Percentiles rank a stretch among this genome's conserved stretches.
Evolutionary conservation across 2,329 filamentous ascomycete genomes (phyloP).

Genomic region (Cephalotrichum gorgonifer): DNA sequence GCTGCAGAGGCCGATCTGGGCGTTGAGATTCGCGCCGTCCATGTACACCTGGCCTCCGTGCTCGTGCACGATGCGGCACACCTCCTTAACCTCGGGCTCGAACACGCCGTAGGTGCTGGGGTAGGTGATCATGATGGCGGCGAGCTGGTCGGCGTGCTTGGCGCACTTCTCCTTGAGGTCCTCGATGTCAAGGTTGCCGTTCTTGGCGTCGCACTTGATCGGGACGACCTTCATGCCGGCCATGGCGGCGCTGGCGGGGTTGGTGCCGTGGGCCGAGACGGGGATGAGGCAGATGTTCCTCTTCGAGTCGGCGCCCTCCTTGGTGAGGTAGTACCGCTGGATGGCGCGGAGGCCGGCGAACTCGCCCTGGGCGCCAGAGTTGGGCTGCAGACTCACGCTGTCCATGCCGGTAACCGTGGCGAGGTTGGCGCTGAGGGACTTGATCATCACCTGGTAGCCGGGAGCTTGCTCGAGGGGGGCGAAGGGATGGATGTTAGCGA

Average conservation of each 20-base stretch:
- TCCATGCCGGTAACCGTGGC: constrained; percentile 82
- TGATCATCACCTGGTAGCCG: constrained; percentile 62
- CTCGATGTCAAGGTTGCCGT: constrained; percentile 78
- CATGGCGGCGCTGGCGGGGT: constrained; percentile 97
- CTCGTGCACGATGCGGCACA: constrained; percentile 74
- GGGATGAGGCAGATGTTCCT: constrained; percentile 91
- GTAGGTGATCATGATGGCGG: constrained; percentile 94
- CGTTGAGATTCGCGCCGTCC: constrained; percentile 98
- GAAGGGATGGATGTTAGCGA: constrained; percentile 74
- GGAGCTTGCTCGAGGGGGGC: constrained; percentile 50
- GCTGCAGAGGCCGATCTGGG: constrained; percentile 92
- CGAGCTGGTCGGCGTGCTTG: constrained; percentile 76
- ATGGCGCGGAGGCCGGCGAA: constrained; percentile 86
- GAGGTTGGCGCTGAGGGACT: constrained; percentile 64
- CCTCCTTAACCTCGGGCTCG: constrained; percentile 78
- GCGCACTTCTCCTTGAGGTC: constrained; percentile 84
- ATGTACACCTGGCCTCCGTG: constrained; percentile 94
- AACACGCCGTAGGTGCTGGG: constrained; percentile 93
- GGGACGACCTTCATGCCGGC: constrained; percentile 89
- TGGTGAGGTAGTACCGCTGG: constrained; percentile 63
- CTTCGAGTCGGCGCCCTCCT: constrained; percentile 55
- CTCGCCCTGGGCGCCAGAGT: constrained; percentile 92
- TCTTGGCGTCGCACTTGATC: constrained; percentile 79
- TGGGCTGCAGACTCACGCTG: constrained; percentile 79
- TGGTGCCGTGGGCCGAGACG: constrained; percentile 90